Base-by-base conservation (phyloP, 495 filamentous ascomycete genomes). In the Apodospora peruviana region DNA sequence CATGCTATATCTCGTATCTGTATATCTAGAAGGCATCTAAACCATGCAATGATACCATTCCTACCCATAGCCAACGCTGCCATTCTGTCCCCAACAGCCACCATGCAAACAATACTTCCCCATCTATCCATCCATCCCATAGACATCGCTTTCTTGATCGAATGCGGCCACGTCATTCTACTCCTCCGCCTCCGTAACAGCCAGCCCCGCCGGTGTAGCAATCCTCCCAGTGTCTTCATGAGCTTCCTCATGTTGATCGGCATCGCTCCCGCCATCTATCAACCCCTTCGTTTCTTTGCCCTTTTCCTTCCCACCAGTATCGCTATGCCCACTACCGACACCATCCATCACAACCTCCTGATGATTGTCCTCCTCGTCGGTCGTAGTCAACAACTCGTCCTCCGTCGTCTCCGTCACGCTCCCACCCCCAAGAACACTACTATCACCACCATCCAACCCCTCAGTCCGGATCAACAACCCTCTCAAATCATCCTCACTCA, bases 401-500 rank as follows among this genome's bases (percentile, higher is more conserved):
- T 41, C 39, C 18, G 20, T 20, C 19, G 18, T 24, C 5, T 11
- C 21, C 39, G 39, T 41, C 1, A 41, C 39, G 8, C 36, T 38
- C 1, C 36, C 12, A 5, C 27, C 27, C 5, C 27, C 27, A 5
- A 32, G 12, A 32, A 7, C 36, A 4, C 36, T 17, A 3, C 39
- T 18, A 1, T 20, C 39, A 23, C 39, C 39, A 1, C 4, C 23
- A 23, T 18, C 21, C 18, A 32, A 32, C 27, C 20, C 18, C 3
- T 18, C 2, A 23, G 19, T 11, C 18, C 39, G 21, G 18, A 16
- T 25, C 10, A 46, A n/a, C 9, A 46, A 16, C 9, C 46, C 52
- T 42, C 53, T 47, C 39, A 65, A 21, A 12, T 62, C 61, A 27
- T 60, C 57, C 34, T 65, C 61, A 18, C 61, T 65, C 21, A 60